These are phyloP conservation scores for Planoprotostelium fungivorum DNA, from an alignment of 78 protist genomes.

Conservation along the genomic window DNA sequence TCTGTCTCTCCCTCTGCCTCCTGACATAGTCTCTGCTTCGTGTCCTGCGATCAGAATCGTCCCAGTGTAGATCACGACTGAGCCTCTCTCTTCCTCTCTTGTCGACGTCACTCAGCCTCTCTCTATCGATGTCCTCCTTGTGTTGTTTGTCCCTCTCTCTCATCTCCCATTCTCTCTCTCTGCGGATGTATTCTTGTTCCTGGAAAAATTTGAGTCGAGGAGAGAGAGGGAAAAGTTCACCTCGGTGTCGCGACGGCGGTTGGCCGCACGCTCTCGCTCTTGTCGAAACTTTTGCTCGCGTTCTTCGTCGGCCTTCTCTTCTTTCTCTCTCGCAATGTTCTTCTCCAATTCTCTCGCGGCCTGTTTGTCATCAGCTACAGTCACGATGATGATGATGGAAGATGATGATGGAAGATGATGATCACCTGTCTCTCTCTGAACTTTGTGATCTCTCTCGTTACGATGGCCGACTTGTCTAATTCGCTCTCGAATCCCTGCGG, in stretches of 20 bases:
- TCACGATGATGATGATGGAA: too few relatives aligned
- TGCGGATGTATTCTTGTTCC: neutral
- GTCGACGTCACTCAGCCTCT: neutral
- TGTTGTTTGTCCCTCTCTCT: slow-evolving; percentile 14
- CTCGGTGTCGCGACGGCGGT: neutral
- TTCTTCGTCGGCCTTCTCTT: neutral
- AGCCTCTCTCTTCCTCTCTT: neutral
- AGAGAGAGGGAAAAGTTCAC: neutral
- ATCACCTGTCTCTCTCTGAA: slow-evolving; percentile 1
- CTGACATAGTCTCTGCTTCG: neutral
- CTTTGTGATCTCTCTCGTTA: neutral
- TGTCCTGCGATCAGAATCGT: neutral
- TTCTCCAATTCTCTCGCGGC: neutral
- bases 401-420: too few relatives aligned
- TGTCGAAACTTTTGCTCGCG: neutral
- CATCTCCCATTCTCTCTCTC: slow-evolving; percentile 25
- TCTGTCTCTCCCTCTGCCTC: neutral
- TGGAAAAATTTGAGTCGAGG: neutral
- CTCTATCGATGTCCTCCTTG: neutral
- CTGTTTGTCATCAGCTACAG: too few relatives aligned
- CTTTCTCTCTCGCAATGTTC: neutral
- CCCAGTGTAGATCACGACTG: neutral
- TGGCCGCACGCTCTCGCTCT: neutral
- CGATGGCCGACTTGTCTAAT: neutral
- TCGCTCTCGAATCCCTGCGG: neutral